Evolutionary conservation across 805 yeast species (phyloP), one percentile per base, ranked within the genome.

Genomic region (Yarrowia alimentaria): DNA sequence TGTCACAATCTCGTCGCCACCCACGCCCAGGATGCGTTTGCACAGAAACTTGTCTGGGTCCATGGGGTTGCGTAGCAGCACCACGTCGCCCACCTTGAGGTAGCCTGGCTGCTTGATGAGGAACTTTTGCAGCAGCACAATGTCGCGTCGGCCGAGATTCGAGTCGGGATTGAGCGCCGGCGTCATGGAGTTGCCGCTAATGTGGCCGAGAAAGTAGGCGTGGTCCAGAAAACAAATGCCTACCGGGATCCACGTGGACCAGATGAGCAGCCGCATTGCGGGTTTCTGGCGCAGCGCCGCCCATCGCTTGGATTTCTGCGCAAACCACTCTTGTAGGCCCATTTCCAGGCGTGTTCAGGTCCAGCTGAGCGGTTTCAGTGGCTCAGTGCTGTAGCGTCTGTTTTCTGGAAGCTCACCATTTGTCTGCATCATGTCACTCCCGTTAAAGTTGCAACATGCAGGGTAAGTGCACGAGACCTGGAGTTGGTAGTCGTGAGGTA

Each of bases 181-280:
- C 48, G 85, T 74, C 98, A 90, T 90, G 18, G 95, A 86, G 30
- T 75, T 67, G 1, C 98, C 98, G 34, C 81, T 76, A 13, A 89
- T 77, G 65, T 79, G 77, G 12, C 86, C 85, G 20, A 89, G 74
- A 66, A 80, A 88, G 47, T 77, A 80, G 9, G 81, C 80, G 61
- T 83, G 85, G 56, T 85, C 87, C 29, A 79, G 77, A 54, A 82
- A 66, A 1, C 85, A 77, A 56, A 82, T 75, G 12, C 76, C 64
- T 37, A 88, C 96, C 0, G 96, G 96, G 21, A 88, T 66, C 96
- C 96, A 89, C 13, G 84, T 68, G 12, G 77, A 56, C 43, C 75
- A 69, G 32, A 69, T 61, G 14, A 77, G 29, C 37, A 43, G 9
- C 10, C 37, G 19, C 47, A 40, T 40, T 16, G 47, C 47, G 19